These are phyloP conservation scores for Heimioporus sp. DNA, from an alignment of 768 basidiomycete species.

Conservation along the genomic window DNA sequence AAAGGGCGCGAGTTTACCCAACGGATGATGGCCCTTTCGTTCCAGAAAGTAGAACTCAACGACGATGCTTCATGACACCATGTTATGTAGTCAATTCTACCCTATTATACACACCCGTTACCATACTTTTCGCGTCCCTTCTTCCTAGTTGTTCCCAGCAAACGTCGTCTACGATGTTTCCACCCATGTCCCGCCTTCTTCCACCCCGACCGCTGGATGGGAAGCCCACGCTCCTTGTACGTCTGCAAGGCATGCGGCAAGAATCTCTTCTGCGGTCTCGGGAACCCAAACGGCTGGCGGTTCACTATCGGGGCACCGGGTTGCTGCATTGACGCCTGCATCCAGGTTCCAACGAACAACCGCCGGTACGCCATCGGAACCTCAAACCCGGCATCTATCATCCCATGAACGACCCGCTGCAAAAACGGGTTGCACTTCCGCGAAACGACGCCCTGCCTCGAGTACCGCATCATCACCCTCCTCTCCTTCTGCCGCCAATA, in stretches of 20 bases:
- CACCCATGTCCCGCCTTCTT: constrained; percentile 19
- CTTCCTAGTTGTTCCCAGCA: background rate
- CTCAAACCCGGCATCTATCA: constrained; percentile 38
- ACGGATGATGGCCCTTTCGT: constrained; percentile 39
- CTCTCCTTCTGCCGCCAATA: constrained; percentile 32
- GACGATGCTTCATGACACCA: background rate
- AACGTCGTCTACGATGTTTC: constrained; percentile 15
- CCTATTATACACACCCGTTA: constrained; percentile 22
- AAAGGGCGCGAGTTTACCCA: constrained; percentile 41
- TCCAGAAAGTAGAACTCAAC: constrained; percentile 35
- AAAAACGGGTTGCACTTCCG: constrained; percentile 34
- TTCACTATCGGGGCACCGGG: constrained; percentile 11
- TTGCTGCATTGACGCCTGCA: constrained; percentile 18
- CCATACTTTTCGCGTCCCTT: constrained; percentile 24
- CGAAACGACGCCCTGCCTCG: constrained; percentile 23
- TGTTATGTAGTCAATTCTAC: constrained; percentile 1
- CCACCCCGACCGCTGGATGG: constrained; percentile 27
- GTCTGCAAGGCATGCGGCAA: constrained; percentile 24
- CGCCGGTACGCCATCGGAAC: constrained; percentile 40
- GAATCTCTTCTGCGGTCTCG: constrained; percentile 18
- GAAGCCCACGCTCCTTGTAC: constrained; percentile 35
- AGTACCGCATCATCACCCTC: constrained; percentile 26
- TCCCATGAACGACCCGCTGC: constrained; percentile 37
- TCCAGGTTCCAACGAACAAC: constrained; percentile 38
- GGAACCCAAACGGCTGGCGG: constrained; percentile 27